Evolutionary conservation across 441 rosid species (phyloP), one percentile per base, ranked within the genome.

Genomic region (Croton setiger): DNA sequence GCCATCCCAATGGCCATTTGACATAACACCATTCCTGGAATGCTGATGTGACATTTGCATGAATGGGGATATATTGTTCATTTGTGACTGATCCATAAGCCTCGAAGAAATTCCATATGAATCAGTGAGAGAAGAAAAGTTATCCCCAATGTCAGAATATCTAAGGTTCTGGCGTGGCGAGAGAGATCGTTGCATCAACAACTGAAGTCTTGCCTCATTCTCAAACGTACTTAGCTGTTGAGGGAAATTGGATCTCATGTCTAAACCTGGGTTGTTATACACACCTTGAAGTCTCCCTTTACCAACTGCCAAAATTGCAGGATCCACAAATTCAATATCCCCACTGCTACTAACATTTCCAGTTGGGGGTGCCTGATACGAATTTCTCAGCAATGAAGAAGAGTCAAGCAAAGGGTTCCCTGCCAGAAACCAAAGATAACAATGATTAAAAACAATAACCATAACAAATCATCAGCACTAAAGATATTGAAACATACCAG

Each of bases 231-330:
- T 75, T 9, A 81, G 71, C 49, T 81, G 95, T 33, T 81, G 80
- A 12, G 86, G 77, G 64, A 81, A 86, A 64, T 79, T 78, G 20
- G 88, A 73, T 63, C 93, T 86, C 82, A 79, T 60, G 76, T 88
- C 96, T 61, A 88, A 67, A 41, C 81, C 89, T 60, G 84, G 68
- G 69, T 76, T 85, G 72, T 67, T 82, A 74, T 83, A 79, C 71
- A 86, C 88, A 33, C 84, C 79, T 35, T 82, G 90, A 75, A 77
- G 84, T 63, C 85, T 84, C 69, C 89, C 99, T 85, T 87, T 87
- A 62, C 99, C 99, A 81, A 95, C 95, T 18, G 97, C 99, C 78
- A 93, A 78, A 67, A 95, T 92, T 70, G 97, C 98, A 77, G 99
- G 98, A 81, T 95, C 99, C 77, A 82, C 83, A 79, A 88, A 92